Base-by-base conservation (phyloP, 441 rosid genomes). In the Metrosideros polymorpha region DNA sequence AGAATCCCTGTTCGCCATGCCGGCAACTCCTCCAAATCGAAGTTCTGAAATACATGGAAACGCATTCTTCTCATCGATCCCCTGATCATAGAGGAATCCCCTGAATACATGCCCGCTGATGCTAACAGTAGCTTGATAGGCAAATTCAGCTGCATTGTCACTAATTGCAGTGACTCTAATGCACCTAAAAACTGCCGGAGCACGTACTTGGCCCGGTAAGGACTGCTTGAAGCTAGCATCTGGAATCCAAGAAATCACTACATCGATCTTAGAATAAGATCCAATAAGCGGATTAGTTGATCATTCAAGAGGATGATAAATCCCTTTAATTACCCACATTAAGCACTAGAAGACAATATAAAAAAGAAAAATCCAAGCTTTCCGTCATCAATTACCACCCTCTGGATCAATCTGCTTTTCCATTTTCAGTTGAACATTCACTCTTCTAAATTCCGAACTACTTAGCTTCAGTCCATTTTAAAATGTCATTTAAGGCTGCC, bases 21-120 rank as follows among this genome's bases (percentile, higher is more conserved):
- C 79, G 27, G 86, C 32, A 50, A 83, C 84, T 85, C 89, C 88
- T 76, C 88, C 85, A 24, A 85, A 84, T 12, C 83, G 86, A 84
- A 85, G 42, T 51, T 89, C 86, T 1, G 95, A 88, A 84, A 89
- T 88, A 82, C 92, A 86, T 22, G 94, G 91, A 27, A 87, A 83
- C 3, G 85, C 55, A 51, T 93, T 90, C 82, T 95, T 94, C 82
- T 90, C 91, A 87, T 90, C 91, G 61, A 86, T 82, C 77, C 94
- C 96, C 49, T 92, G 89, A 88, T 94, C 89, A 82, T 94, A 92
- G 53, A 94, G 94, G 87, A 90, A 92, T 47, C 96, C 96, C 85
- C 91, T 93, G 47, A 94, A 94, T 39, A 94, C 91, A 87, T 93
- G 96, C 24, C 96, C 96, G 77, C 93, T 90, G 43, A 94, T 92